phyloP scores from a whole-genome alignment of 2,329 filamentous ascomycete genomes.

The Trichoderma asperellum region DNA sequence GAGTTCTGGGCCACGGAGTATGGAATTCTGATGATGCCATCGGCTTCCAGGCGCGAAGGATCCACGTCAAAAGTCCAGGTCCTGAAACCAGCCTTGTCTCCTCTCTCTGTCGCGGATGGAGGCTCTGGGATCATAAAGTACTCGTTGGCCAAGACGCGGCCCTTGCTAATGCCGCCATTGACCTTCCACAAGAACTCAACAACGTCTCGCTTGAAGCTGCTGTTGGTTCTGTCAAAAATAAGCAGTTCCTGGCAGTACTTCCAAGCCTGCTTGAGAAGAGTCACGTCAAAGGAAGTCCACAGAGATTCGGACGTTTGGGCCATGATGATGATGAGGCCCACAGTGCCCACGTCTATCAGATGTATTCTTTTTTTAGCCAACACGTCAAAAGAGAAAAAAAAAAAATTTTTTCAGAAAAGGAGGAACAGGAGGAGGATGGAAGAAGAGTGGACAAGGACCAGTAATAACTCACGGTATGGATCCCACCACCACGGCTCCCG shows the following conservation, averaged over 20 bases:
- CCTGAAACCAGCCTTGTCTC: background rate
- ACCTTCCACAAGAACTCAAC: slow-evolving; percentile 23
- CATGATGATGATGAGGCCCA: slow-evolving; percentile 32
- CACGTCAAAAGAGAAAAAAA: background rate
- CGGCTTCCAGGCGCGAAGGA: background rate
- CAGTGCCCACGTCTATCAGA: slow-evolving; percentile 30
- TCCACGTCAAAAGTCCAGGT: background rate
- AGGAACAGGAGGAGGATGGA: background rate
- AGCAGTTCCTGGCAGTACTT: slow-evolving; percentile 28
- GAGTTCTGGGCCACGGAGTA: background rate
- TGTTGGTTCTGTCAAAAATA: slow-evolving; percentile 3
- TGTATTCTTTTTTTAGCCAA: background rate
- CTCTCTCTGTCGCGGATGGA: background rate
- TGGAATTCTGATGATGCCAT: background rate
- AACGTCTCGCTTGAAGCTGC: slow-evolving; percentile 8
- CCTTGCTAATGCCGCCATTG: background rate
- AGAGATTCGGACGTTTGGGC: slow-evolving; percentile 24
- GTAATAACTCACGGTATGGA: slow-evolving; percentile 9
- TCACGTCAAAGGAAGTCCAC: slow-evolving; percentile 2
- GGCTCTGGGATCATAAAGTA: background rate
- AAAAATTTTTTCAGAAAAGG: background rate
- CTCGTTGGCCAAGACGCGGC: background rate
- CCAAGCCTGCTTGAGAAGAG: slow-evolving; percentile 20
- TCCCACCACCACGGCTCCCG: slow-evolving; percentile 44
- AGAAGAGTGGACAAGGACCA: background rate